Evolutionary conservation across 305 asterid species (phyloP).

Genomic region (Solanum hybrid): DNA sequence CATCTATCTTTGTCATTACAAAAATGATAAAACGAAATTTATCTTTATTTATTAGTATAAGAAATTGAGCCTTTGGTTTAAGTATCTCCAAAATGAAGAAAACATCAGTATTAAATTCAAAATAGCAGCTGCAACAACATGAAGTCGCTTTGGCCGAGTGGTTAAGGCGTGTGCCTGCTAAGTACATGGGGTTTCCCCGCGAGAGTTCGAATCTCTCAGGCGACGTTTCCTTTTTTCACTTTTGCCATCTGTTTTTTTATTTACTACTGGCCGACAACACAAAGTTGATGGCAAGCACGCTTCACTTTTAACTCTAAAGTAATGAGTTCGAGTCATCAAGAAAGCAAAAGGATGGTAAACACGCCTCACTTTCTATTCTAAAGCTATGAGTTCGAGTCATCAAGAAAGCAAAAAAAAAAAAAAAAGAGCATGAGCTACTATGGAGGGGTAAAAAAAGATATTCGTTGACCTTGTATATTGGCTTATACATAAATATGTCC

Average conservation of each 20-base stretch:
- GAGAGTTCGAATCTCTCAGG: conserved; percentile 99
- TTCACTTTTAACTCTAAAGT: too few relatives aligned
- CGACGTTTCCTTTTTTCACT: conserved; percentile 34
- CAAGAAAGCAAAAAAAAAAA: not conserved
- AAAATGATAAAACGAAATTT: too few relatives aligned
- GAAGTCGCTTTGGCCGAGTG: conserved; percentile 99
- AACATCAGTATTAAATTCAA: accelerated
- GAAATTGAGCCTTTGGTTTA: not conserved
- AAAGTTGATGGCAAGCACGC: too few relatives aligned
- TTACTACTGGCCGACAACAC: not conserved
- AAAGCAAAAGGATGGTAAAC: too few relatives aligned
- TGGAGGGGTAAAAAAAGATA: not conserved
- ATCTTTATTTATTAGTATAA: too few relatives aligned
- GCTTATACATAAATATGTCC: too few relatives aligned
- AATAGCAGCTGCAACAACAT: not conserved
- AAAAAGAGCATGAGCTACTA: not conserved
- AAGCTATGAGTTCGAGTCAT: not conserved
- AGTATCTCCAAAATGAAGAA: not conserved
- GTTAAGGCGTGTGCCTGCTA: conserved; percentile 99
- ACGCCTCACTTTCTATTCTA: too few relatives aligned
- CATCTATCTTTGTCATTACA: too few relatives aligned
- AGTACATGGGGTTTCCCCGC: conserved; percentile 99
- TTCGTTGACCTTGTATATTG: too few relatives aligned
- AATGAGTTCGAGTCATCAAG: too few relatives aligned
- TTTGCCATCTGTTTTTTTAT: too few relatives aligned